Conservation (phyloP, 352 stramenopile genomes). For the Thalassiosira mediterranea region DNA sequence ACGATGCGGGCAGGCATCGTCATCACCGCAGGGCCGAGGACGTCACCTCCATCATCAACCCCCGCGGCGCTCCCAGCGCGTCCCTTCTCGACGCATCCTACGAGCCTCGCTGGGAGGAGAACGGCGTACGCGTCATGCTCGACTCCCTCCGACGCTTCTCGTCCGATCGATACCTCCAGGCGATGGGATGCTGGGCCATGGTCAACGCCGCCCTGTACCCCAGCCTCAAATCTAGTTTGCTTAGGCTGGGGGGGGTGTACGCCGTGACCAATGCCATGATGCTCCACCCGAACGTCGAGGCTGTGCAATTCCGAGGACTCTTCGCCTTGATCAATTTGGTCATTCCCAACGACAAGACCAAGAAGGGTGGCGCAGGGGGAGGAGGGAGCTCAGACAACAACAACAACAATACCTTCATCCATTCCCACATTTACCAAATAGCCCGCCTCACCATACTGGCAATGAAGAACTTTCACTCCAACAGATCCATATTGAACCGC, state of each 20-base stretch:
- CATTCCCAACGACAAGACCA: constrained; percentile 37
- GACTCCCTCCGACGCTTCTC: constrained; percentile 47
- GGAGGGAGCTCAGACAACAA: constrained; percentile 6
- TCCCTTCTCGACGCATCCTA: neutral
- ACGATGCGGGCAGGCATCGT: constrained; percentile 6
- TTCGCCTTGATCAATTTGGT: constrained; percentile 79
- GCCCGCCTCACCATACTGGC: constrained; percentile 34
- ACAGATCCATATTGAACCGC: constrained; percentile 47
- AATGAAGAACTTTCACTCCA: constrained; percentile 53
- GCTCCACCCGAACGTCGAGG: constrained; percentile 54
- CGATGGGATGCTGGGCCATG: constrained; percentile 72
- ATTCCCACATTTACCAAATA: constrained; percentile 51
- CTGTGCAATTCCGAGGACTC: constrained; percentile 68
- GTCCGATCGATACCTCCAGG: constrained; percentile 50
- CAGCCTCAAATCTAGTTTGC: constrained; percentile 52
- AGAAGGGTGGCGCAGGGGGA: constrained; percentile 29
- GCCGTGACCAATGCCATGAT: constrained; percentile 64
- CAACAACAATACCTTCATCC: constrained; percentile 22
- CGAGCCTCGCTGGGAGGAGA: constrained; percentile 35
- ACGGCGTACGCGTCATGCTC: constrained; percentile 64
- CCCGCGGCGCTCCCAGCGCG: neutral
- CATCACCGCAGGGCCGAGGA: neutral
- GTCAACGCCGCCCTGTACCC: constrained; percentile 66
- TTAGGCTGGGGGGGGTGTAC: constrained; percentile 57
- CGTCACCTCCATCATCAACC: neutral